These are phyloP conservation scores for Ogataea saltuana DNA, from an alignment of 805 yeast genomes.

Conservation along the genomic window DNA sequence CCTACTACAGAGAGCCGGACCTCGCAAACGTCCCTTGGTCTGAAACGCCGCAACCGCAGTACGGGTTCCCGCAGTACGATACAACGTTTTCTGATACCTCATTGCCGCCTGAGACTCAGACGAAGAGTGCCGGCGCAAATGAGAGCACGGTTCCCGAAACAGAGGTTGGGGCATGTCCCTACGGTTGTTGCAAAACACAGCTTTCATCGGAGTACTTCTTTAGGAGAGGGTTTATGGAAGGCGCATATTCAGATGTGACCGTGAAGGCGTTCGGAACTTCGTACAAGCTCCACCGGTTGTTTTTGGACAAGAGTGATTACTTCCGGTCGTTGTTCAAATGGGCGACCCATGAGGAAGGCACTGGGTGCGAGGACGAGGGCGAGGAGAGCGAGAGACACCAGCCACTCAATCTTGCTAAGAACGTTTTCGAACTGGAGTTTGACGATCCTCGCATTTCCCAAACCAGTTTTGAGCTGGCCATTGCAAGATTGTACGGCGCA, in stretches of 20 bases:
- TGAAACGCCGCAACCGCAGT: conserved; percentile 2
- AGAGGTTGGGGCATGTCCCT: conserved; percentile 24
- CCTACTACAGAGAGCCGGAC: conserved; percentile 19
- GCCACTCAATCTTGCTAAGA: too few relatives aligned
- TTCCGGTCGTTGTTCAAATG: conserved; percentile 49
- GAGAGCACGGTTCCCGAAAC: conserved; percentile 3
- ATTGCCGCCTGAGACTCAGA: conserved; percentile 14
- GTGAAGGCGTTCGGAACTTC: conserved; percentile 46
- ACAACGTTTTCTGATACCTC: conserved; percentile 11
- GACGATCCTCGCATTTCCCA: conserved; percentile 44
- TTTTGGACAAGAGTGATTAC: conserved; percentile 48
- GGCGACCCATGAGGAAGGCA: conserved; percentile 29
- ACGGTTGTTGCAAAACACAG: conserved; percentile 31
- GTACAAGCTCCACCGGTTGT: conserved; percentile 47
- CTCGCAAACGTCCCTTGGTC: background rate
- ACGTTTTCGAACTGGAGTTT: conserved; percentile 35
- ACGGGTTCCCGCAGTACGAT: conserved; percentile 7
- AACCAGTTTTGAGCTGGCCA: conserved; percentile 49
- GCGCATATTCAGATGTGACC: conserved; percentile 50
- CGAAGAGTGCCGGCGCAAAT: conserved; percentile 12
- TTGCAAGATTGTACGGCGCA: conserved; percentile 50
- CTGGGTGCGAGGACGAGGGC: conserved; percentile 9
- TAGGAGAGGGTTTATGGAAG: conserved; percentile 43
- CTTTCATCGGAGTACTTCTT: conserved; percentile 34
- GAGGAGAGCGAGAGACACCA: background rate